Conservation (phyloP, 345 rosid species). For the Ceriops zippeliana region DNA sequence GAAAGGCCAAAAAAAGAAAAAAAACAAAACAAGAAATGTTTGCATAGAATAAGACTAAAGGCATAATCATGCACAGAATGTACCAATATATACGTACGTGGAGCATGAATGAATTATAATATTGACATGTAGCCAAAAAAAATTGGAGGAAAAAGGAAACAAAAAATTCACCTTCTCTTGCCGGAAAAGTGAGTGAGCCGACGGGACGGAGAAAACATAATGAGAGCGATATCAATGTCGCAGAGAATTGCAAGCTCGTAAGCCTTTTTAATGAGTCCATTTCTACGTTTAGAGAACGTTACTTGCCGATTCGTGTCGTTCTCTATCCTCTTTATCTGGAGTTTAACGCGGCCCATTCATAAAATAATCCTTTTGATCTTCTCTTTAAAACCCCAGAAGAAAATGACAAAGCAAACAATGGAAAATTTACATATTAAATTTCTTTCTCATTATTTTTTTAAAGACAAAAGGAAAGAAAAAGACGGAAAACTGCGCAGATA, state of each 20-base stretch:
- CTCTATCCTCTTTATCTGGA: constrained; percentile 73
- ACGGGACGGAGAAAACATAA: constrained; percentile 74
- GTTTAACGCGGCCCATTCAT: constrained; percentile 72
- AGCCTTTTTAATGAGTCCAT: constrained; percentile 85
- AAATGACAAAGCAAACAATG: background rate
- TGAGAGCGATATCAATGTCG: constrained; percentile 78
- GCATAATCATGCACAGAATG: background rate
- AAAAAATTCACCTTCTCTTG: constrained; percentile 42
- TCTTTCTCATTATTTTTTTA: too few species aligned
- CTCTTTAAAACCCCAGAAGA: background rate
- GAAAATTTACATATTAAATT: too few species aligned
- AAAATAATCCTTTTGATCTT: background rate
- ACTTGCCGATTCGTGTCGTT: constrained; percentile 70
- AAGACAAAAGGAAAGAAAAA: too few species aligned
- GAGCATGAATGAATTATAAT: background rate
- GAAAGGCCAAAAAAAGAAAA: background rate
- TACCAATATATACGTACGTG: background rate
- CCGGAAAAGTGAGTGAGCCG: constrained; percentile 73
- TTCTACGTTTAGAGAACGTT: constrained; percentile 74
- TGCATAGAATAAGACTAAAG: background rate
- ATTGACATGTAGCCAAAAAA: background rate
- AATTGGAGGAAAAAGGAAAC: background rate
- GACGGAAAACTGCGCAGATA: too few species aligned
- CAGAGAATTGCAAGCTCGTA: constrained; percentile 77
- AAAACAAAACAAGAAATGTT: background rate